Base-by-base conservation (phyloP, 257 asterid species). In the Primulina eburnea region DNA sequence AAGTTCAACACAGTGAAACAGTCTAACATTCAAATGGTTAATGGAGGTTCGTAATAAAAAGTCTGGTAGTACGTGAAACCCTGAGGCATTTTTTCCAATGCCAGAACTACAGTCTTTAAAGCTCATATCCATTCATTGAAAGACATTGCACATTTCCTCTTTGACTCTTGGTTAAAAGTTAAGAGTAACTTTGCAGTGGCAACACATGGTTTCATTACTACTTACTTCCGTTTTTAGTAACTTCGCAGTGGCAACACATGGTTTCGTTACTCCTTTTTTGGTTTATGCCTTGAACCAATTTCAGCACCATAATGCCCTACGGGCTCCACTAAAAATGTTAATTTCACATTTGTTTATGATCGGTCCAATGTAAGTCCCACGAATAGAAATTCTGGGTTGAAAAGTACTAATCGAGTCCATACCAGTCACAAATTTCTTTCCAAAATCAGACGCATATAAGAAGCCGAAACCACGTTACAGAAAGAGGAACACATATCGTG, bases 401-500 rank as follows among this genome's bases (percentile, higher is more conserved):
- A n/a, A 64, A 33, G 56, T 11, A 38, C 9, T n/a, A 24, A 2
- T 47, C 20, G 10, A 26, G 26, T 17, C 60, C 28, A 7, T 14
- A 40, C n/a, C 10, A 17, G 16, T n/a, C 62, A 57, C 18, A 40
- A 60, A 65, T 17, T 76, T 65, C 10, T 52, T 30, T 33, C 29
- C 8, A 32, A 28, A 28, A 60, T 50, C 43, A 28, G 37, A 47
- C 43, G 70, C 33, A 21, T 20, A 24, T 40, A 7, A 8, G 17
- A 66, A 55, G 63, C 68, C 35, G 71, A 40, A 60, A 38, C 37
- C 50, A 71, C 32, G 62, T 35, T 62, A 67, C 34, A 65, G 62
- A 18, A 11, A 16, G 53, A 52, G 35, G 7, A 74, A 21, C 53
- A 34, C 18, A 32, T 47, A 6, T 20, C 1, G 26, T 24, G 6